Percentiles rank a stretch among this genome's conserved stretches.
Conservation (phyloP, 768 basidiomycete genomes). For the Mycena haematopus region DNA sequence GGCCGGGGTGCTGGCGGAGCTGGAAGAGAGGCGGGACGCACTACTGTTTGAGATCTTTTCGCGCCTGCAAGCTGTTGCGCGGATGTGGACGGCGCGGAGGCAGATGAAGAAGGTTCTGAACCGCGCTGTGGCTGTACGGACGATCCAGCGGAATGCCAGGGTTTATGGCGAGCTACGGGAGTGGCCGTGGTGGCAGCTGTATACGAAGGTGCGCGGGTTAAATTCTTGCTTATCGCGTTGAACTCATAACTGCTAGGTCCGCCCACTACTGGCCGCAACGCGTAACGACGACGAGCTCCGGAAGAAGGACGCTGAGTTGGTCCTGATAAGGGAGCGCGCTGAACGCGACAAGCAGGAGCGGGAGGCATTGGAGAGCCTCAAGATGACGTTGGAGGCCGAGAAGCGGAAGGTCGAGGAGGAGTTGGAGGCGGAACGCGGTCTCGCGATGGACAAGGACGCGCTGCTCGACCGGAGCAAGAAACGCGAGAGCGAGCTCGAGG, state of each 20-base stretch:
- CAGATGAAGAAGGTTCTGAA: slow-evolving; percentile 96
- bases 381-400: slow-evolving; percentile 83
- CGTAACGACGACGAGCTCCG: slow-evolving; percentile 91
- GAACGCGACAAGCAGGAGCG: slow-evolving; percentile 87
- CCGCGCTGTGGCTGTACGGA: slow-evolving; percentile 87
- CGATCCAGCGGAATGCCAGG: slow-evolving; percentile 93
- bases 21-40: slow-evolving; percentile 90
- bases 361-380: slow-evolving; percentile 77
- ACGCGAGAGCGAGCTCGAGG: slow-evolving; percentile 84
- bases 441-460: slow-evolving; percentile 83
- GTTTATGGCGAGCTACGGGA: slow-evolving; percentile 89
- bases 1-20: slow-evolving; percentile 93
- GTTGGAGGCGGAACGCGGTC: slow-evolving; percentile 80
- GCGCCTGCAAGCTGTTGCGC: slow-evolving; percentile 82
- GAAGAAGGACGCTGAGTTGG: slow-evolving; percentile 84
- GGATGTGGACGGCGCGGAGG: slow-evolving; percentile 85
- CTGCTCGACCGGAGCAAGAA: slow-evolving; percentile 84
- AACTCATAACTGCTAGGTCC: slow-evolving; percentile 58
- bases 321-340: slow-evolving; percentile 80
- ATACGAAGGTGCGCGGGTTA: slow-evolving; percentile 74
- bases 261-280: slow-evolving; percentile 91
- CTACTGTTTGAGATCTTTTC: slow-evolving; percentile 91
- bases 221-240: neutral
- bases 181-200: slow-evolving; percentile 99
- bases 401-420: slow-evolving; percentile 84